These are phyloP conservation scores for Apiospora sp. DNA, from an alignment of 2,329 filamentous ascomycete genomes.

Conservation along the genomic window DNA sequence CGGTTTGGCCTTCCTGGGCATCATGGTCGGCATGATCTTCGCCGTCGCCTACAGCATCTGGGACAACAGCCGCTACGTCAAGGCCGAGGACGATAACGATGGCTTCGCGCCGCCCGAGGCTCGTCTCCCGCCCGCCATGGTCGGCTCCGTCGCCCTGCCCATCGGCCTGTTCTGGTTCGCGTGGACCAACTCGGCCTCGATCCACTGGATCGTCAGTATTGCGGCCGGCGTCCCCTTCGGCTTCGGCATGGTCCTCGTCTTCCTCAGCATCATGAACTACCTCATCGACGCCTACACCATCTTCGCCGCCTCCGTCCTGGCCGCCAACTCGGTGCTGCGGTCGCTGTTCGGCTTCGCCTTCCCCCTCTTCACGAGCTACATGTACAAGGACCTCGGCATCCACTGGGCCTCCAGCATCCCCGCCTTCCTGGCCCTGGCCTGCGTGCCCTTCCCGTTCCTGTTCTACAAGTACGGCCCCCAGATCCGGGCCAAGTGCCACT, in stretches of 20 bases:
- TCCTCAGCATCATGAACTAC: conserved; percentile 62
- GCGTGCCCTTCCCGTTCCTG: conserved; percentile 75
- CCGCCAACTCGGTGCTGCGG: conserved; percentile 69
- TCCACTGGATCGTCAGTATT: conserved; percentile 58
- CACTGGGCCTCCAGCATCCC: conserved; percentile 82
- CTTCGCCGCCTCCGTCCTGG: conserved; percentile 77
- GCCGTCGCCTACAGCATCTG: conserved; percentile 62
- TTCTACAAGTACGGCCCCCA: conserved; percentile 75
- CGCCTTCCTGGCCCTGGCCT: conserved; percentile 75
- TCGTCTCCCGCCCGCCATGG: conserved; percentile 64
- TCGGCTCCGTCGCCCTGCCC: conserved; percentile 67
- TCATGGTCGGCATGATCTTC: conserved; percentile 68
- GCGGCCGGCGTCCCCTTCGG: conserved; percentile 40
- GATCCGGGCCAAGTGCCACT: conserved; percentile 74
- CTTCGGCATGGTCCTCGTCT: conserved; percentile 56
- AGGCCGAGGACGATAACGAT: conserved; percentile 48
- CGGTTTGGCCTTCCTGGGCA: conserved; percentile 71
- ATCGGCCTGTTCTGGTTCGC: conserved; percentile 71
- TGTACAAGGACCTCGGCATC: conserved; percentile 68
- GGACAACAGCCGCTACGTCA: conserved; percentile 60
- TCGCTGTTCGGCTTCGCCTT: conserved; percentile 66
- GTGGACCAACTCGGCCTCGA: conserved; percentile 63
- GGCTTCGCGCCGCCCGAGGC: conserved; percentile 70
- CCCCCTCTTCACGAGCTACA: conserved; percentile 63
- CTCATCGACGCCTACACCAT: conserved; percentile 56